These are phyloP conservation scores for Brettanomyces nanus DNA, from an alignment of 805 yeast species.

Conservation along the genomic window DNA sequence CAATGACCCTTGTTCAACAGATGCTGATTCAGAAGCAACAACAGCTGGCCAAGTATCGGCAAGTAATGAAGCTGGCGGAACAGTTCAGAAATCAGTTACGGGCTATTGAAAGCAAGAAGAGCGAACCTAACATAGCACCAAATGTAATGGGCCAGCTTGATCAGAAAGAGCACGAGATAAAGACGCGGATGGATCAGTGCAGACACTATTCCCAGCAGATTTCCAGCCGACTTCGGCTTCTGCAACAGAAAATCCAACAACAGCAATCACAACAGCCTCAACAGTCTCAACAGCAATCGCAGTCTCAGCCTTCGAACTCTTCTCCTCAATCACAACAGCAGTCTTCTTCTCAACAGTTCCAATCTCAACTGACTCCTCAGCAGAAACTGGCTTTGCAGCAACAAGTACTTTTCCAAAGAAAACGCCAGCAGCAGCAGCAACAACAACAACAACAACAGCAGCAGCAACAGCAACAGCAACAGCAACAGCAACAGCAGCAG, in stretches of 20 bases:
- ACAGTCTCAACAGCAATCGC: slow-evolving; percentile 4
- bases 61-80: slow-evolving; percentile 37
- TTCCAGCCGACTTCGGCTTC: slow-evolving; percentile 33
- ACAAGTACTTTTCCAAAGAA: neutral
- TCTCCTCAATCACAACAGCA: slow-evolving; percentile 4
- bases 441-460: slow-evolving; percentile 12
- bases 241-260: slow-evolving; percentile 16
- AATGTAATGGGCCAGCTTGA: slow-evolving; percentile 37
- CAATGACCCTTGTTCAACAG: slow-evolving; percentile 17
- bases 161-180: slow-evolving; percentile 41
- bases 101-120: slow-evolving; percentile 41
- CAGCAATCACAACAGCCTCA: slow-evolving; percentile 1
- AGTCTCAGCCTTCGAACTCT: slow-evolving; percentile 3
- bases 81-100: slow-evolving; percentile 43
- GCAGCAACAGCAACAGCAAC: slow-evolving; percentile 19
- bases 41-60: slow-evolving; percentile 30
- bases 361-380: slow-evolving; percentile 9
- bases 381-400: slow-evolving; percentile 8
- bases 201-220: slow-evolving; percentile 32
- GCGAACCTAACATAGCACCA: slow-evolving; percentile 34
- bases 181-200: slow-evolving; percentile 38
- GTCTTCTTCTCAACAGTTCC: slow-evolving; percentile 4
- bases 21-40: slow-evolving; percentile 21
- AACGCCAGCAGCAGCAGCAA: slow-evolving; percentile 10
- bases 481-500: slow-evolving; percentile 11